Percentiles rank a stretch among this genome's conserved stretches.
phyloP scores from a whole-genome alignment of 2,329 filamentous ascomycete species.

The Aspergillus phoenicis region DNA sequence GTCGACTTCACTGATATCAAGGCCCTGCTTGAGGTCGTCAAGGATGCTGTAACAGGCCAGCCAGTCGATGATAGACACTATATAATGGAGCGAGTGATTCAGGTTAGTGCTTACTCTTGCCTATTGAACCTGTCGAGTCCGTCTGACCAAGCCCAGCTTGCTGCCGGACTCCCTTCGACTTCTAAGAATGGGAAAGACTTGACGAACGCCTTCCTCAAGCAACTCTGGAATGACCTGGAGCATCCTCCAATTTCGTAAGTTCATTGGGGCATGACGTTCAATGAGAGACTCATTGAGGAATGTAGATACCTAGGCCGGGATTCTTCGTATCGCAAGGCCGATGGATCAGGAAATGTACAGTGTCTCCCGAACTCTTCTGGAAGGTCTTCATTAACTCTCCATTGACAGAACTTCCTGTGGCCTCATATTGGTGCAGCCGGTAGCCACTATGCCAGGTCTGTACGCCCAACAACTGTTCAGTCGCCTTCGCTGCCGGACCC shows the following conservation, averaged over 20 bases:
- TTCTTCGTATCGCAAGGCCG: slow-evolving; percentile 35
- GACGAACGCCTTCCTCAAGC: slow-evolving; percentile 55
- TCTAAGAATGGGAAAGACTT: slow-evolving; percentile 41
- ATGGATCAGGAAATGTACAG: slow-evolving; percentile 47
- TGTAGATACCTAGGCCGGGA: slow-evolving; percentile 42
- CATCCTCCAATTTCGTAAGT: slow-evolving; percentile 56
- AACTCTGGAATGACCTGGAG: slow-evolving; percentile 58
- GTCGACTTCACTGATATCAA: slow-evolving; percentile 51
- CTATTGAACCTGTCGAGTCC: neutral
- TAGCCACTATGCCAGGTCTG: slow-evolving; percentile 69
- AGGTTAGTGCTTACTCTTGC: slow-evolving; percentile 31
- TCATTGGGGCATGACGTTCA: slow-evolving; percentile 24
- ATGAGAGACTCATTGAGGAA: slow-evolving; percentile 15
- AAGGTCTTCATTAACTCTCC: slow-evolving; percentile 16
- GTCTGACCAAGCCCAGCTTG: slow-evolving; percentile 30
- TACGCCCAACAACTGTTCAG: slow-evolving; percentile 60
- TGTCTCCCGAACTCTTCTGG: slow-evolving; percentile 13
- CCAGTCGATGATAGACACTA: slow-evolving; percentile 64
- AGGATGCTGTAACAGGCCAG: slow-evolving; percentile 51
- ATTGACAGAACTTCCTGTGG: slow-evolving; percentile 60
- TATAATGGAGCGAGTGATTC: slow-evolving; percentile 61
- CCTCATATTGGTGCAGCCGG: slow-evolving; percentile 67
- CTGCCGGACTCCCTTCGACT: slow-evolving; percentile 40
- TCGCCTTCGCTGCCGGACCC: slow-evolving; percentile 66
- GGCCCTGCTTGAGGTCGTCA: slow-evolving; percentile 44